Evolutionary conservation across 306 rosid genomes (phyloP).

Genomic region (Prunus mume): DNA sequence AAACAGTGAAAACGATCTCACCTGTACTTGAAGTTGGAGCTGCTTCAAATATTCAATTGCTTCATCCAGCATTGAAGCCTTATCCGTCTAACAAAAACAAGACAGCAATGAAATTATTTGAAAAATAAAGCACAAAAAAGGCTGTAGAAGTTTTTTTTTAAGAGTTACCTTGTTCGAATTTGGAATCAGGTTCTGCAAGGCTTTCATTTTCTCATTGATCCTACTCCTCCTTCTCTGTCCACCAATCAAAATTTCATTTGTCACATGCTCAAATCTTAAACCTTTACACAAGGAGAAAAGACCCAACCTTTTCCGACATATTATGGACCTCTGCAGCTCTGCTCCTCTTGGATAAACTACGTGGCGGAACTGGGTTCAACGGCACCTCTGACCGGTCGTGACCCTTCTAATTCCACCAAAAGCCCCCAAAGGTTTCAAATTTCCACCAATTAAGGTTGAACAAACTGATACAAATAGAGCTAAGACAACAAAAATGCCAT

Average conservation of each 20-base stretch:
- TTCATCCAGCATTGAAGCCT: slow-evolving; percentile 96
- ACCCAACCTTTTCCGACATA: slow-evolving; percentile 80
- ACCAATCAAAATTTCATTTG: slow-evolving; percentile 15
- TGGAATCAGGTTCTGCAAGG: slow-evolving; percentile 86
- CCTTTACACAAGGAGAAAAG: neutral
- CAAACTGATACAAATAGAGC: neutral
- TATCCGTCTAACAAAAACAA: slow-evolving; percentile 67
- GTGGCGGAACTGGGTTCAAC: slow-evolving; percentile 42
- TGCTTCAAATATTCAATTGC: slow-evolving; percentile 96
- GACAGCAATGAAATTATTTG: neutral
- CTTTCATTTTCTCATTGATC: slow-evolving; percentile 95
- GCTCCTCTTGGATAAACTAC: slow-evolving; percentile 73
- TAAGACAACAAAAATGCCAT: neutral
- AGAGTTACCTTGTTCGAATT: slow-evolving; percentile 84
- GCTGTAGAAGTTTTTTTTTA: neutral
- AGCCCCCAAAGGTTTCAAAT: slow-evolving; percentile 21
- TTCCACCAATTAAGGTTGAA: slow-evolving; percentile 12
- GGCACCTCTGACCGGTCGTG: slow-evolving; percentile 47
- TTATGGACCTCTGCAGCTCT: slow-evolving; percentile 96
- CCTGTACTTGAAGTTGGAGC: slow-evolving; percentile 95
- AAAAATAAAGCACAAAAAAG: neutral
- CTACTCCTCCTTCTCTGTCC: slow-evolving; percentile 88
- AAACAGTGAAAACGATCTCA: slow-evolving; percentile 29
- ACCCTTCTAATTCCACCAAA: slow-evolving; percentile 40
- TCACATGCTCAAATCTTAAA: neutral